Percentiles rank a stretch among this genome's conserved stretches.
These are phyloP conservation scores for Exophiala sideris DNA, from an alignment of 2,329 filamentous ascomycete species.

Conservation along the genomic window DNA sequence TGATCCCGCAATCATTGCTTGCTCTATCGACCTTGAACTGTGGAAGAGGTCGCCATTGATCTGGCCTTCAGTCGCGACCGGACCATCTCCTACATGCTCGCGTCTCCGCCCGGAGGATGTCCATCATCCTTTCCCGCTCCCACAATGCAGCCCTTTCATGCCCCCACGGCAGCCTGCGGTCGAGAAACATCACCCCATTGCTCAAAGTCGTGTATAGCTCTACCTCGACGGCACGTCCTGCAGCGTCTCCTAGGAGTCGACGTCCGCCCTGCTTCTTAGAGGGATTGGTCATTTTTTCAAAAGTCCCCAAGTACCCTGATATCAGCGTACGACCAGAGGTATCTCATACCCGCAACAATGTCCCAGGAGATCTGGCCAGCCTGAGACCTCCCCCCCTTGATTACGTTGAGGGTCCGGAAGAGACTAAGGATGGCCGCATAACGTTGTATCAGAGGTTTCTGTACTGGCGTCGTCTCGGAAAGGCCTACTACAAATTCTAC, in stretches of 20 bases:
- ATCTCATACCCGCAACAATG: background rate
- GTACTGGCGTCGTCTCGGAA: constrained; percentile 62
- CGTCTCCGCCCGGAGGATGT: too few relatives aligned
- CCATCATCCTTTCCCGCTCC: too few relatives aligned
- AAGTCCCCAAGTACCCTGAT: background rate
- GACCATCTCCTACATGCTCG: too few relatives aligned
- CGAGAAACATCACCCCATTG: too few relatives aligned
- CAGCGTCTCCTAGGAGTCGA: background rate
- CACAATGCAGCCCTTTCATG: too few relatives aligned
- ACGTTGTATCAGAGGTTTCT: constrained; percentile 3
- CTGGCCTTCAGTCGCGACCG: too few relatives aligned
- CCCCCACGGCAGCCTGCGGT: too few relatives aligned
- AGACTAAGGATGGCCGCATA: constrained; percentile 2
- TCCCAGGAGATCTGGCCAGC: constrained; percentile 3
- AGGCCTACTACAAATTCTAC: constrained; percentile 80
- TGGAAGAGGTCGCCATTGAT: too few relatives aligned
- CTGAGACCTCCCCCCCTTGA: constrained; percentile 5
- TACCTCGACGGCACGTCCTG: background rate
- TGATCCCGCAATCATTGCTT: background rate
- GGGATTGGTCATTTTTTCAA: background rate
- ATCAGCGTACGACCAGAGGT: background rate
- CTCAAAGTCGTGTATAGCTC: background rate
- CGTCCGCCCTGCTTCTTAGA: background rate
- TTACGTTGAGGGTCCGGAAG: background rate
- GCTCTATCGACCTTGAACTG: background rate